A percentile compares a stretch with the other conserved stretches of the same genome.
Evolutionary conservation across 257 asterid genomes (phyloP).

Genomic region (Scutellaria barbata): DNA sequence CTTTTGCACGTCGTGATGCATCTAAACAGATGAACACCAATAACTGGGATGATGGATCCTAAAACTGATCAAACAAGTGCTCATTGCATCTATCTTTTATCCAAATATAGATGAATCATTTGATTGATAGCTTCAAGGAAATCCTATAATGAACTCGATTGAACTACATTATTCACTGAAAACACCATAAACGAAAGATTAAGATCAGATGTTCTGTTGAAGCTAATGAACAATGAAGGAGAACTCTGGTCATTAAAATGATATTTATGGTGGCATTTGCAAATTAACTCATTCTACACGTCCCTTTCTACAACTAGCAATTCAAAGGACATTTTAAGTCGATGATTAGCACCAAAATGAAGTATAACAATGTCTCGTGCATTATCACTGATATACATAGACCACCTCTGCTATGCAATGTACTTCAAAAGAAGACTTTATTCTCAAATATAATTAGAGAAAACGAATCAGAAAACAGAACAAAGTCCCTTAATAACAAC

Average conservation of each 20-base stretch:
- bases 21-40: background rate
- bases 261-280: background rate
- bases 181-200: background rate
- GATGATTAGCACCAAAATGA: constrained; percentile 2
- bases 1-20: too few species aligned
- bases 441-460: background rate
- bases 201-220: background rate
- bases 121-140: too few species aligned
- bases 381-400: background rate
- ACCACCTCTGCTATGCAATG: background rate
- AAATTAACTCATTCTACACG: background rate
- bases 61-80: background rate
- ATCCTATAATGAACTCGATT: too few species aligned
- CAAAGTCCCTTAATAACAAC: background rate
- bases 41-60: background rate
- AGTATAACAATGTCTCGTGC: background rate
- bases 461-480: background rate
- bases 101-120: too few species aligned
- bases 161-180: background rate
- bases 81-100: too few species aligned
- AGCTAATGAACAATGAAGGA: background rate
- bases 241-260: too few species aligned
- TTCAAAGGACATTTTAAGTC: background rate
- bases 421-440: constrained; percentile 1
- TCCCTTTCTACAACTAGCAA: constrained; percentile 15